Percentiles rank a stretch among this genome's conserved stretches.
Conservation (phyloP, 768 basidiomycete species). For the Mycena rebaudengoi region DNA sequence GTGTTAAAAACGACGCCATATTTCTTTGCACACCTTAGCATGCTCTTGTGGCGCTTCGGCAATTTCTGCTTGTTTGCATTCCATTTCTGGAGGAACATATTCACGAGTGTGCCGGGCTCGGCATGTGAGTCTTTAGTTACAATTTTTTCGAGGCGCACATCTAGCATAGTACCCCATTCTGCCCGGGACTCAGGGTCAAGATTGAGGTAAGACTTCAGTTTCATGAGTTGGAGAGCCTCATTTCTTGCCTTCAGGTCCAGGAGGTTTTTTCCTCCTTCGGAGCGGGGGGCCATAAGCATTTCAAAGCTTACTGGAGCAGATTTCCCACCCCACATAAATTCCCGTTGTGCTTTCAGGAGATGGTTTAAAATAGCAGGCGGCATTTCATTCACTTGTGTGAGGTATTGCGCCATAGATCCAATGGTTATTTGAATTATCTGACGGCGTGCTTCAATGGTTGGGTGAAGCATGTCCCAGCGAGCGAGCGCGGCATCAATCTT, state of each 20-base stretch:
- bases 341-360: too few relatives aligned
- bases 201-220: slow-evolving; percentile 7
- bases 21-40: slow-evolving; percentile 1
- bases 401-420: too few relatives aligned
- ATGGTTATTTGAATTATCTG: too few relatives aligned
- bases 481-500: too few relatives aligned
- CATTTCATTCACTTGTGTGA: too few relatives aligned
- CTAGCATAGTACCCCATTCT: background rate
- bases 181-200: background rate
- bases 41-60: background rate
- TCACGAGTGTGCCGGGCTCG: background rate
- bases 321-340: slow-evolving; percentile 1
- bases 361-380: too few relatives aligned
- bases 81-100: slow-evolving; percentile 1
- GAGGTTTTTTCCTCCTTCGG: slow-evolving; percentile 18
- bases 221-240: slow-evolving; percentile 14
- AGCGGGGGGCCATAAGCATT: background rate
- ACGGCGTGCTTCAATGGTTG: too few relatives aligned
- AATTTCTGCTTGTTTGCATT: background rate
- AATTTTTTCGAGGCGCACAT: background rate
- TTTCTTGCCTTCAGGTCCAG: slow-evolving; percentile 14
- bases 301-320: background rate
- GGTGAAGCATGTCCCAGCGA: too few relatives aligned
- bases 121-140: background rate
- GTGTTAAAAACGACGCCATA: background rate